These are phyloP conservation scores for Erythrobasidium yunnanense DNA, from an alignment of 768 basidiomycete genomes.

Conservation along the genomic window DNA sequence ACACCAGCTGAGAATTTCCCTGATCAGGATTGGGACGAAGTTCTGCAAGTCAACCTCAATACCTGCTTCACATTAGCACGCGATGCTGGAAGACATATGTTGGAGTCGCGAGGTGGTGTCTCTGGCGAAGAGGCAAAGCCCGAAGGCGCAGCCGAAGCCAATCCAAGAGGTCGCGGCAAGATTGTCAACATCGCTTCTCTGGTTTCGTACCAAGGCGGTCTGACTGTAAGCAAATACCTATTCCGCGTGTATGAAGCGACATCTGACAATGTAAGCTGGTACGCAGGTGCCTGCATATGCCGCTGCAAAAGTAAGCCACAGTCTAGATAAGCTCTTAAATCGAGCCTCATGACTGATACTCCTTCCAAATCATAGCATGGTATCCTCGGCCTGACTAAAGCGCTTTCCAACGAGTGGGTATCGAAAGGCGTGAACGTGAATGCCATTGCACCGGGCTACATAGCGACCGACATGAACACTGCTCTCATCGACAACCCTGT, in stretches of 20 bases:
- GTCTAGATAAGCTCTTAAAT: too few relatives aligned
- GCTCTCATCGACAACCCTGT: slow-evolving; percentile 56
- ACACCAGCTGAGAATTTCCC: slow-evolving; percentile 54
- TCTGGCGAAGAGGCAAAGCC: slow-evolving; percentile 37
- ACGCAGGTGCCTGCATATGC: too few relatives aligned
- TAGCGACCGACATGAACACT: slow-evolving; percentile 77
- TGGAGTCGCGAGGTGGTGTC: slow-evolving; percentile 48
- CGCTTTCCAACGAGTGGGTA: slow-evolving; percentile 88
- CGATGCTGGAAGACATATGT: slow-evolving; percentile 83
- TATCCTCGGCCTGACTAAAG: slow-evolving; percentile 60
- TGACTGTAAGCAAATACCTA: too few relatives aligned
- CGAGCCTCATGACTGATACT: too few relatives aligned
- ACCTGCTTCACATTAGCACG: slow-evolving; percentile 72
- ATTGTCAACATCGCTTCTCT: slow-evolving; percentile 54
- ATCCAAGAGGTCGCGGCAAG: slow-evolving; percentile 50
- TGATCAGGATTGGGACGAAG: slow-evolving; percentile 62
- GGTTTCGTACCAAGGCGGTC: slow-evolving; percentile 54
- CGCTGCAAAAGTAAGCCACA: too few relatives aligned
- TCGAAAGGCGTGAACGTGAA: slow-evolving; percentile 74
- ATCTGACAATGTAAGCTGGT: too few relatives aligned
- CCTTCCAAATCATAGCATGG: too few relatives aligned
- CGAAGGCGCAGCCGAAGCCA: slow-evolving; percentile 34
- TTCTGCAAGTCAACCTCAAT: slow-evolving; percentile 69
- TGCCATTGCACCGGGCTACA: slow-evolving; percentile 55
- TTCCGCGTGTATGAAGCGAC: too few relatives aligned